Evolutionary conservation across 2,329 filamentous ascomycete genomes (phyloP), one percentile per base, ranked within the genome.

Genomic region (Chrysoporthe austroafricana): DNA sequence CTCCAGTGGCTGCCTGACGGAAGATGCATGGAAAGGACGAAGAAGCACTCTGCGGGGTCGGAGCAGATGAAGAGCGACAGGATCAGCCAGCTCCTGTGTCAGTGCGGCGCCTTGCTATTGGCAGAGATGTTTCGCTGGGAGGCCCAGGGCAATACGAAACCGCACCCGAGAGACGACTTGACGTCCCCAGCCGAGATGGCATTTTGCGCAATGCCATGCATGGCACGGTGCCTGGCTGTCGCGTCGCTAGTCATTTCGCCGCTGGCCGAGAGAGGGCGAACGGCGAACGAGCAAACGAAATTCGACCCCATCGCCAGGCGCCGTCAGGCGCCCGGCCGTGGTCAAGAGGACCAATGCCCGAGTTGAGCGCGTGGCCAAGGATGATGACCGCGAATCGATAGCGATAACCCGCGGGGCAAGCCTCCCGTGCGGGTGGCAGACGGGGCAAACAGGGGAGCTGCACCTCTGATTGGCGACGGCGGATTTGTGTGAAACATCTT

Each of bases 61-160:
- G 26, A 60, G 57, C 26, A 48, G 32, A 62, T 48, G 44, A 62
- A n/a, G 60, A 62, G 44, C 60, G 60, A 39, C 60, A 46, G 44
- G 60, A 62, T 34, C 46, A 50, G 43, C 26, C 44, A 32, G 54
- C 21, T 34, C 60, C 58, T 61, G 34, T 42, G 36, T 44, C 44
- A 36, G 16, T 32, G 60, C 44, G 43, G 21, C 43, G 13, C 8
- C 8, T 48, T 26, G 32, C 34, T 14, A 48, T 34, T 48, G 60
- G 26, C 43, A 48, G 42, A 57, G 44, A 39, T 11, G 58, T n/a
- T 26, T 13, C 9, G 36, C 36, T 9, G 9, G 2, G 9, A 39
- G 44, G 18, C 18, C 44, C 13, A 46, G 44, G 14, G 44, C 18
- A 18, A 46, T 46, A 46, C 7, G 11, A 46, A 46, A 2, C 7